Conservation (phyloP, 345 rosid genomes). For the Populus tremula region DNA sequence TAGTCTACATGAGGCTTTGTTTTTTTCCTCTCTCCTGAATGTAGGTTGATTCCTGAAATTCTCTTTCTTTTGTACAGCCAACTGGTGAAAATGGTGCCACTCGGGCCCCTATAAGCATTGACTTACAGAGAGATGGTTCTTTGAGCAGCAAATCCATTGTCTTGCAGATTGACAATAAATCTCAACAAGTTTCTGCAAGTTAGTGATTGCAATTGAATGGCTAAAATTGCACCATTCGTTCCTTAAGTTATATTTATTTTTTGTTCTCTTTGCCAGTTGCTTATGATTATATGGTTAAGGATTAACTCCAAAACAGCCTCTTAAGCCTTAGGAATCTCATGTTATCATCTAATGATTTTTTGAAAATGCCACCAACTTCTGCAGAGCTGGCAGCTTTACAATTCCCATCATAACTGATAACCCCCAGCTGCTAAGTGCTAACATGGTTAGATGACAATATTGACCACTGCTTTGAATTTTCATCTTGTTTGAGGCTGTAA, state of each 20-base stretch:
- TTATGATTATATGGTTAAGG: neutral
- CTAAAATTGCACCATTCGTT: neutral
- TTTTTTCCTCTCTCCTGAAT: neutral
- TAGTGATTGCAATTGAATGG: constrained; percentile 24
- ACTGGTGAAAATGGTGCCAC: constrained; percentile 99
- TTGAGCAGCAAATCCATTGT: constrained; percentile 71
- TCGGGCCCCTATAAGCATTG: constrained; percentile 81
- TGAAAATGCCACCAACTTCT: neutral
- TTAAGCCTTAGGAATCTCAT: neutral
- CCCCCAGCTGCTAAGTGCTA: neutral
- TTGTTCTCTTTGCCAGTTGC: neutral
- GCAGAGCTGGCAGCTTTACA: neutral
- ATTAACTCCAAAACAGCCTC: neutral
- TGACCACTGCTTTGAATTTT: neutral
- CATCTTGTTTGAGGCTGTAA: neutral
- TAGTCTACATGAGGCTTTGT: neutral
- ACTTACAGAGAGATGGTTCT: constrained; percentile 66
- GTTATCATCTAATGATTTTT: neutral
- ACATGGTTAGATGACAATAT: neutral
- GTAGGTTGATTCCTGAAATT: neutral
- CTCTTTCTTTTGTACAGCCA: constrained; percentile 47
- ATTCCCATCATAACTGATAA: neutral
- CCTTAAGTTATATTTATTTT: neutral
- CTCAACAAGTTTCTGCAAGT: constrained; percentile 97
- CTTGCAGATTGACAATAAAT: constrained; percentile 79